Percentiles rank a stretch among this genome's conserved stretches.
These are phyloP conservation scores for Penicillium sp. DNA, from an alignment of 2,329 filamentous ascomycete species.

Conservation along the genomic window DNA sequence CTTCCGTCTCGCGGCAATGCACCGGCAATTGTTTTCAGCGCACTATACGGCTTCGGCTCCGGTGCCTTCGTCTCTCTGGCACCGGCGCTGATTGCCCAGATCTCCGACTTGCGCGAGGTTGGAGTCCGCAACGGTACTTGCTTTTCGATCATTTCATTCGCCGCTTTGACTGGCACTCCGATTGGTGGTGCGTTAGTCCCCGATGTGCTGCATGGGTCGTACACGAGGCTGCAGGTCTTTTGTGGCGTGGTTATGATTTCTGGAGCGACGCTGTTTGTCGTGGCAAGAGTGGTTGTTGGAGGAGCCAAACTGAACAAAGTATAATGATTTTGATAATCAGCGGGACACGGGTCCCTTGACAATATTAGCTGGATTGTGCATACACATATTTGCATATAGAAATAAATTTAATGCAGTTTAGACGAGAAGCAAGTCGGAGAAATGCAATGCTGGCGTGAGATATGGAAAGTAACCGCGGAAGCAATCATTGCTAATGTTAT, in stretches of 20 bases:
- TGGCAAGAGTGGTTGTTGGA: constrained; percentile 24
- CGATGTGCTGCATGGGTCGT: constrained; percentile 25
- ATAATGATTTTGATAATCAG: constrained; percentile 2
- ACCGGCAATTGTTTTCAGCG: constrained; percentile 62
- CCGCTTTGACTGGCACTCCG: constrained; percentile 54
- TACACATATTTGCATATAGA: neutral
- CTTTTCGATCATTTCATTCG: constrained; percentile 62
- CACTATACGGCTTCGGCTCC: constrained; percentile 68
- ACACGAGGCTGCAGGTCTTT: constrained; percentile 27
- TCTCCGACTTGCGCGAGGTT: constrained; percentile 67
- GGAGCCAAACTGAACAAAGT: constrained; percentile 27
- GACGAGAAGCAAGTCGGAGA: neutral
- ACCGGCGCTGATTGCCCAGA: constrained; percentile 66
- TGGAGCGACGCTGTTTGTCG: constrained; percentile 23
- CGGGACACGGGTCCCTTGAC: neutral
- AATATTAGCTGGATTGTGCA: neutral
- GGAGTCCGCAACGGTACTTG: constrained; percentile 65
- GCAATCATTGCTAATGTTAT: neutral
- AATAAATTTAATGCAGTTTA: neutral
- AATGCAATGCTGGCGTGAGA: neutral
- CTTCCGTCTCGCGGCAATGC: constrained; percentile 53
- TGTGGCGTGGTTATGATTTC: constrained; percentile 28
- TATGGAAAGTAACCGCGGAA: neutral
- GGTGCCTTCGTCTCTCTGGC: constrained; percentile 65
- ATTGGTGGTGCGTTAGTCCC: constrained; percentile 30